Evolutionary conservation across 225 moss, liverwort and hornwort species (phyloP).

Genomic region (Pleurozium schreberi): DNA sequence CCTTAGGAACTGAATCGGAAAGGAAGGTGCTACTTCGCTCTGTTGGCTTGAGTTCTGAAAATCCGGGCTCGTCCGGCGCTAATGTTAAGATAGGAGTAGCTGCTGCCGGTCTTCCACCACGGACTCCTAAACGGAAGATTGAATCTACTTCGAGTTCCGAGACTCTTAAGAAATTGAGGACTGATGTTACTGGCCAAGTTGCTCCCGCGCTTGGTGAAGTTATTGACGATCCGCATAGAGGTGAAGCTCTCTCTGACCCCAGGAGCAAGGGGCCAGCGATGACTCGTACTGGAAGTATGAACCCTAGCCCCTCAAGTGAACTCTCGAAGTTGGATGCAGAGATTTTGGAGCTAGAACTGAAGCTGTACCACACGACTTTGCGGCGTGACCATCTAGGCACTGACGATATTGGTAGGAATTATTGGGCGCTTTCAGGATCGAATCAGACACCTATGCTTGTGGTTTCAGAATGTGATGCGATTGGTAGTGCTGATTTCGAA

Average conservation of each 20-base stretch:
- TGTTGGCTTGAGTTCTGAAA: conserved; percentile 12
- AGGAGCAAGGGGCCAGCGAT: conserved; percentile 2
- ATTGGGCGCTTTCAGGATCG: conserved; percentile 80
- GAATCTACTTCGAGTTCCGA: conserved; percentile 21
- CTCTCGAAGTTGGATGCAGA: conserved; percentile 47
- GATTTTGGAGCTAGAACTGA: conserved; percentile 54
- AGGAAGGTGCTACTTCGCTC: conserved; percentile 13
- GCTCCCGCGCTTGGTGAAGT: conserved; percentile 42
- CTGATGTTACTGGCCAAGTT: conserved; percentile 20
- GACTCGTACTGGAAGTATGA: neutral
- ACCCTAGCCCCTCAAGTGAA: neutral
- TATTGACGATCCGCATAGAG: conserved; percentile 32
- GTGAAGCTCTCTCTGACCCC: conserved; percentile 6
- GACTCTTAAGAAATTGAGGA: conserved; percentile 18
- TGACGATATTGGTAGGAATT: conserved; percentile 76
- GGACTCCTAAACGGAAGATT: conserved; percentile 41
- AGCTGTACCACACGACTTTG: conserved; percentile 56
- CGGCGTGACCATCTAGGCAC: conserved; percentile 79
- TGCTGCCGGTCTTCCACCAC: conserved; percentile 33
- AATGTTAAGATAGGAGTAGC: conserved; percentile 12
- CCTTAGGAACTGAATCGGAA: conserved; percentile 12
- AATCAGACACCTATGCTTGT: conserved; percentile 67
- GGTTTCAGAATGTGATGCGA: conserved; percentile 43
- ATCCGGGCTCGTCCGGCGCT: neutral
- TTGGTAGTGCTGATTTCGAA: conserved; percentile 28